Base-by-base conservation (phyloP, 768 basidiomycete genomes). In the Kwoniella sp. region DNA sequence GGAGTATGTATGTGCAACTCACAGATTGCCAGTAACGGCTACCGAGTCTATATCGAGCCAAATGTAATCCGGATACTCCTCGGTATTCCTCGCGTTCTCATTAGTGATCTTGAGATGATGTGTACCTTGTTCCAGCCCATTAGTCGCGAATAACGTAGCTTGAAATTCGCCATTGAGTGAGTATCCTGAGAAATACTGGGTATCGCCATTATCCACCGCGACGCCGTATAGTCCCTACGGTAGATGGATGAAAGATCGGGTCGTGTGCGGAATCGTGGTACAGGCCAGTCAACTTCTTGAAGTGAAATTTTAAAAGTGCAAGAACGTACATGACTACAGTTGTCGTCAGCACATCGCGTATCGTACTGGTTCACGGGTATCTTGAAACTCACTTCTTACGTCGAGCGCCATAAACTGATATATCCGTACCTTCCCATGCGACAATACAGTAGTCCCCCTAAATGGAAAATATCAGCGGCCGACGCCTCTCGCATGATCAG, bases 361-460 rank as follows among this genome's bases (percentile, higher is more conserved):
- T 33, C 7, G 33, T 33, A 13, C 33, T 33, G 7, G 33, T 6
- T 33, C 33, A 33, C 7, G 33, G 26, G 9, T 27, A 2, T 48
- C 48, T 49, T 25, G 27, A 58, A 8, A 70, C 74, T 66, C 62
- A 76, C 71, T 76, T 72, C 19, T 55, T 44, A 30, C 74, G 63
- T 17, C 72, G 48, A 10, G 71, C 69, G 1, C 71, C 74, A 48
- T 71, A 71, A 6, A 76, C 50, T 7, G 70, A 52, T 17, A 76
- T 73, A 58, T 76, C 74, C 1, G 68, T 65, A 6, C 74, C 74
- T 29, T 51, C 22, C 74, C 74, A 76, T 9, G 49, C 60, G 27
- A 76, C 56, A 21, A 71, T 40, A 6, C 63, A 62, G 48, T 69
- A 73, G 22, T 73, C 74, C 26, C 69, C 74, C 74, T 76, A n/a